phyloP scores from a whole-genome alignment of 345 rosid genomes.

The Eucalyptus shirleyi region DNA sequence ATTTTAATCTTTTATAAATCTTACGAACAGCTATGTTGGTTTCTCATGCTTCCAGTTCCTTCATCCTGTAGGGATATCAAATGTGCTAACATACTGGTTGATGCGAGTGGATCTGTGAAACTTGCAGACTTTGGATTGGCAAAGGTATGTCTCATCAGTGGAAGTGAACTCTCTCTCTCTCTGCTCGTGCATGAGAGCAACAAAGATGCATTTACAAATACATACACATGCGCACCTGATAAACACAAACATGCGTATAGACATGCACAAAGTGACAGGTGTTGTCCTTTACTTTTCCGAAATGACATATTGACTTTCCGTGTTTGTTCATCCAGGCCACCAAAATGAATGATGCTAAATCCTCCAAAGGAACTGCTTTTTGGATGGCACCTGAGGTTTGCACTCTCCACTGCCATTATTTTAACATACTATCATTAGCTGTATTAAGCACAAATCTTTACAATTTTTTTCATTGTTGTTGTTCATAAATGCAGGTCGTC shows the following conservation, averaged over 20 bases:
- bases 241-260: neutral
- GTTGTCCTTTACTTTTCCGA: neutral
- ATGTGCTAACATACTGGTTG: constrained; percentile 27
- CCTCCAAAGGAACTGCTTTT: constrained; percentile 68
- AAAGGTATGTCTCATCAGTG: neutral
- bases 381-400: constrained; percentile 99
- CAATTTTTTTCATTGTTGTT: neutral
- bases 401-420: neutral
- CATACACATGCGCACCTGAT: neutral
- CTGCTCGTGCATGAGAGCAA: neutral
- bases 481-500: constrained; percentile 35
- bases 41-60: neutral
- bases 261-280: neutral
- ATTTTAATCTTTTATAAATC: neutral
- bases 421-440: neutral
- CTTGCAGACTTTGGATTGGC: constrained; percentile 33
- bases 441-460: neutral
- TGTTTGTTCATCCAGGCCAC: neutral
- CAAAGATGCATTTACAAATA: neutral
- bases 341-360: constrained; percentile 35
- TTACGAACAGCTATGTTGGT: neutral
- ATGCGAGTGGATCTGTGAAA: constrained; percentile 13
- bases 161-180: neutral
- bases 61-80: constrained; percentile 10
- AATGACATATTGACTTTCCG: neutral